A percentile compares a stretch with the other conserved stretches of the same genome.
phyloP scores from a whole-genome alignment of 2,329 filamentous ascomycete genomes.

The Botrytis medusae region DNA sequence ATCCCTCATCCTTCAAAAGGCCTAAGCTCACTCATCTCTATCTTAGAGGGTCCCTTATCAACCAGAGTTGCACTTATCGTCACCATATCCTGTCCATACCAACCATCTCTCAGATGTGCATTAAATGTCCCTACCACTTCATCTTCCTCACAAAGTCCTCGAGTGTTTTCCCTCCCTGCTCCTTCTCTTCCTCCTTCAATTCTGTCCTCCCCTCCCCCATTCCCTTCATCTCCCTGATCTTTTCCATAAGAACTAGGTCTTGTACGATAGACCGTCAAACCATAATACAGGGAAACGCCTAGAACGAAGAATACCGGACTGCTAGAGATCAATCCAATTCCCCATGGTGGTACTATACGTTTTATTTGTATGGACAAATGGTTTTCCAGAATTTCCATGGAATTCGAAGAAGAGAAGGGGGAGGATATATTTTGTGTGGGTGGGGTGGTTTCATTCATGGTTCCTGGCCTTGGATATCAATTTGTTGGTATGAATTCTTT shows the following conservation, averaged over 20 bases:
- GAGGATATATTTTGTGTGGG: not conserved
- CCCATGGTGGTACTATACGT: not conserved
- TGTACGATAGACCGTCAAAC: not conserved
- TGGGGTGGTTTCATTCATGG: not conserved
- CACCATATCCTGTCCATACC: not conserved
- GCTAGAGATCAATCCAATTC: not conserved
- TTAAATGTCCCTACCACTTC: not conserved
- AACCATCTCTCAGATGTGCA: not conserved
- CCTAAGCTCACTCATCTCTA: not conserved
- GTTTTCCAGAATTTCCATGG: not conserved
- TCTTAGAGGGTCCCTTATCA: not conserved
- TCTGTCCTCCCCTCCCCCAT: not conserved
- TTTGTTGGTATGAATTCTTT: not conserved
- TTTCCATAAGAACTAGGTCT: not conserved
- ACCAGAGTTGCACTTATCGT: not conserved
- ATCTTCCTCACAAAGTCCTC: not conserved
- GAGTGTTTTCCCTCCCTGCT: not conserved
- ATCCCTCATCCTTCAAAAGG: not conserved
- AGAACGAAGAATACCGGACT: accelerated
- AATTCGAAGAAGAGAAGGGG: not conserved
- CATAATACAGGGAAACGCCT: accelerated
- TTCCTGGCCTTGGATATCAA: not conserved
- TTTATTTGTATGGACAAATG: not conserved
- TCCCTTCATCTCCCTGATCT: not conserved
- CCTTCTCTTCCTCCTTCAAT: not conserved